Conservation (phyloP, 2,329 filamentous ascomycete species). For the Pestalotiopsis sp. region DNA sequence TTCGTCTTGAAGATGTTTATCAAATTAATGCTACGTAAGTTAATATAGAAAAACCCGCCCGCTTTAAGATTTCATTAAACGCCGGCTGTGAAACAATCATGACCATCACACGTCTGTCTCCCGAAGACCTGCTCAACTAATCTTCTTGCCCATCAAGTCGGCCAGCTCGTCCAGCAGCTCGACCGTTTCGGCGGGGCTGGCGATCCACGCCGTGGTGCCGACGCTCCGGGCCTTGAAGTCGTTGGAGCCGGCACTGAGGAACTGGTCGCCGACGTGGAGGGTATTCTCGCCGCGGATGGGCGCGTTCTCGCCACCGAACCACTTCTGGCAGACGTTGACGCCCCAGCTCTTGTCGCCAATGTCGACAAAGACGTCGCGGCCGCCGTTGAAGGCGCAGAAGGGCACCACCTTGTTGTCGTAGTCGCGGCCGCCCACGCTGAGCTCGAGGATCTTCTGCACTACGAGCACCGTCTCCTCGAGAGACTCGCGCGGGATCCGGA, state of each 20-base stretch:
- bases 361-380: constrained; percentile 96
- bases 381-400: constrained; percentile 98
- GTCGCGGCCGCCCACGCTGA: constrained; percentile 61
- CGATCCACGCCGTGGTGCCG: constrained; percentile 96
- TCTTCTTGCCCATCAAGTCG: constrained; percentile 54
- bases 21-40: neutral
- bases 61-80: neutral
- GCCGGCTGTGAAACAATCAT: neutral
- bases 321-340: constrained; percentile 87
- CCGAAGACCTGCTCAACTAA: constrained; percentile 21
- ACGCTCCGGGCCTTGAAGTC: constrained; percentile 94
- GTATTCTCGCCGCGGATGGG: constrained; percentile 73
- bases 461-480: constrained; percentile 96
- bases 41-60: neutral
- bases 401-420: constrained; percentile 55
- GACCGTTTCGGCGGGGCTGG: constrained; percentile 88
- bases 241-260: constrained; percentile 91
- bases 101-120: neutral
- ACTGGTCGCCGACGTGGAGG: constrained; percentile 95
- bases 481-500: constrained; percentile 80
- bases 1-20: too few species aligned
- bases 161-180: constrained; percentile 83
- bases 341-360: constrained; percentile 98
- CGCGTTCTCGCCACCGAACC: constrained; percentile 61
- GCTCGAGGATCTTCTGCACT: constrained; percentile 88